phyloP scores from a whole-genome alignment of 2,329 filamentous ascomycete genomes.

The Trichoderma polysporum region DNA sequence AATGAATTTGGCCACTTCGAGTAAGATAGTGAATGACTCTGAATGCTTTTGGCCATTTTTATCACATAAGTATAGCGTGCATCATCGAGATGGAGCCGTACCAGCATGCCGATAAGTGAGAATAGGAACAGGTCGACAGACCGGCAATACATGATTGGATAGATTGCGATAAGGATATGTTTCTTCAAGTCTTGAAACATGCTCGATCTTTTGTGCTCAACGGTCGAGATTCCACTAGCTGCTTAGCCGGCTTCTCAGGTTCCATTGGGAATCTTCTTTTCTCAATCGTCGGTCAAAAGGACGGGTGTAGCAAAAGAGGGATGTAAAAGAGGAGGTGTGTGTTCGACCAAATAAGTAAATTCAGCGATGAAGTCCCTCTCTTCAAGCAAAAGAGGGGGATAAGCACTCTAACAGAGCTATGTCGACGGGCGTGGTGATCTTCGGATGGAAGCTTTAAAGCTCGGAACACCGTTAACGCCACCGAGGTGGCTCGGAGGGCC shows the following conservation, averaged over 20 bases:
- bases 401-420: neutral
- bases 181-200: neutral
- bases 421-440: neutral
- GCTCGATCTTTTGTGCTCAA: neutral
- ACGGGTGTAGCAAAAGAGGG: neutral
- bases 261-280: neutral
- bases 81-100: too few relatives aligned
- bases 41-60: neutral
- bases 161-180: neutral
- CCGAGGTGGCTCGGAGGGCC: constrained; percentile 9
- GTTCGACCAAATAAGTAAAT: neutral
- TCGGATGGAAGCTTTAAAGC: neutral
- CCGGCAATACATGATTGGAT: too few relatives aligned
- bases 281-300: neutral
- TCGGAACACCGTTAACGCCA: constrained; percentile 16
- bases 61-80: neutral
- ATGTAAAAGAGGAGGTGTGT: neutral
- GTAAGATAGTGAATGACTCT: neutral
- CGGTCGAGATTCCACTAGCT: neutral
- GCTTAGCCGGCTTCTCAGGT: neutral
- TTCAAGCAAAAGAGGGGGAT: neutral
- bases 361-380: neutral
- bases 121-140: neutral
- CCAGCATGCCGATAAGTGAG: neutral
- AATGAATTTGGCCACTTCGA: neutral